These are phyloP conservation scores for Nyctanthes arbortristis DNA, from an alignment of 257 asterid genomes.

Conservation along the genomic window DNA sequence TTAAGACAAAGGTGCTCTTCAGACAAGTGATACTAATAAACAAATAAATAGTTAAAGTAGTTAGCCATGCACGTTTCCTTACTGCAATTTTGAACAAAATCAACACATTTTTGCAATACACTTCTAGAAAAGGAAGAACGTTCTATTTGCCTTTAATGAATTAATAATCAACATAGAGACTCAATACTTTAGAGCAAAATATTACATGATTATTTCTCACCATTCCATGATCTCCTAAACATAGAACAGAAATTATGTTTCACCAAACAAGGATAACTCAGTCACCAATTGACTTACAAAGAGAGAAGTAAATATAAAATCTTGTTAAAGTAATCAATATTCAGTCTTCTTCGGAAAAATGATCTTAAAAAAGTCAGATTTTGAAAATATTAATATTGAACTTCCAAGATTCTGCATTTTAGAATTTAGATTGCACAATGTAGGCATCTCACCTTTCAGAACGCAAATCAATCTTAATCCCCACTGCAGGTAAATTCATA, in stretches of 20 bases:
- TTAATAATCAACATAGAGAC: background rate
- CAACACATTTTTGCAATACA: background rate
- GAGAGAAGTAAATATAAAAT: background rate
- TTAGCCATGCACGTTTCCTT: background rate
- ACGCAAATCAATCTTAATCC: slow-evolving; percentile 12
- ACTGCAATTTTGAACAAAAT: background rate
- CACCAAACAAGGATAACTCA: background rate
- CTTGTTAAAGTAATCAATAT: background rate
- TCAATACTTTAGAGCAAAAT: background rate
- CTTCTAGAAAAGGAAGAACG: background rate
- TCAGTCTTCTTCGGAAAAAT: background rate
- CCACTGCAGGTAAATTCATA: slow-evolving; percentile 15
- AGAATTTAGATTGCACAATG: background rate
- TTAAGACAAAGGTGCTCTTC: background rate
- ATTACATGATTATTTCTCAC: background rate
- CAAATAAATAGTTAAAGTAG: background rate
- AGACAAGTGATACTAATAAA: background rate
- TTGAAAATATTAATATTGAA: background rate
- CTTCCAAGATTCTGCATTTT: background rate
- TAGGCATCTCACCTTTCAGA: background rate
- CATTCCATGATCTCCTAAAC: background rate
- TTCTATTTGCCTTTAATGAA: background rate
- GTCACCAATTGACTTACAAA: background rate
- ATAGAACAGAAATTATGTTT: background rate
- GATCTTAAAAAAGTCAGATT: background rate